A percentile compares a stretch with the other conserved stretches of the same genome.
Evolutionary conservation across 768 basidiomycete genomes (phyloP).

Genomic region (Dentipellis sp.): DNA sequence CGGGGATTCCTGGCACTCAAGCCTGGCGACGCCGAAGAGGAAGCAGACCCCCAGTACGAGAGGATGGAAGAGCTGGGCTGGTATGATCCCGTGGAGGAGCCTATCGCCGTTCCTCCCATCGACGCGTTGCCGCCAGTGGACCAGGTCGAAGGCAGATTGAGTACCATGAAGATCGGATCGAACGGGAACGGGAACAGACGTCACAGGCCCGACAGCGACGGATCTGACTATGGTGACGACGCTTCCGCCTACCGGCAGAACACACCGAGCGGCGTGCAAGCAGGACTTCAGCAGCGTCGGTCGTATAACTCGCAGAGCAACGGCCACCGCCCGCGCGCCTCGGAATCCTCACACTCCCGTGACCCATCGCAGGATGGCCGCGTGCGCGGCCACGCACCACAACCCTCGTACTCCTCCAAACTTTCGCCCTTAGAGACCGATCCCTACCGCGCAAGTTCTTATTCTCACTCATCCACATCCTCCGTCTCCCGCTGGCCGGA

Average conservation of each 20-base stretch:
- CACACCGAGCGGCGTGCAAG: not conserved
- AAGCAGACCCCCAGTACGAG: conserved; percentile 47
- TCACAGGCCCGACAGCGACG: conserved; percentile 40
- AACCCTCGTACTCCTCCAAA: not conserved
- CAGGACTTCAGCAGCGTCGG: not conserved
- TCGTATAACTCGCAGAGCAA: conserved; percentile 10
- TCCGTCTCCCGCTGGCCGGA: conserved; percentile 12
- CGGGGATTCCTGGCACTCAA: conserved; percentile 78
- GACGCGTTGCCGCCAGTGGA: conserved; percentile 24
- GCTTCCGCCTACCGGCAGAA: not conserved
- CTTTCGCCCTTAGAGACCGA: conserved; percentile 3
- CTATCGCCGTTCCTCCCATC: conserved; percentile 19
- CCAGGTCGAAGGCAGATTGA: conserved; percentile 21
- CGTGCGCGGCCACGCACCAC: conserved; percentile 3
- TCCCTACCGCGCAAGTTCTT: conserved; percentile 16
- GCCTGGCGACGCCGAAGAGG: conserved; percentile 76
- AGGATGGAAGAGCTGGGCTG: conserved; percentile 45
- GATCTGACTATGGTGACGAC: conserved; percentile 41
- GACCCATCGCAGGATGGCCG: not conserved
- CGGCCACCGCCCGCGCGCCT: conserved; percentile 16
- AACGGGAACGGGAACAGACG: conserved; percentile 33
- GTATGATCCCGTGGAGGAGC: conserved; percentile 18
- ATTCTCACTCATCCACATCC: conserved; percentile 23
- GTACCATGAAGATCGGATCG: conserved; percentile 28
- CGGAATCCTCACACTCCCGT: conserved; percentile 3